phyloP scores from a whole-genome alignment of 1,284 basidiomycete genomes.

The Inonotus obliquus region DNA sequence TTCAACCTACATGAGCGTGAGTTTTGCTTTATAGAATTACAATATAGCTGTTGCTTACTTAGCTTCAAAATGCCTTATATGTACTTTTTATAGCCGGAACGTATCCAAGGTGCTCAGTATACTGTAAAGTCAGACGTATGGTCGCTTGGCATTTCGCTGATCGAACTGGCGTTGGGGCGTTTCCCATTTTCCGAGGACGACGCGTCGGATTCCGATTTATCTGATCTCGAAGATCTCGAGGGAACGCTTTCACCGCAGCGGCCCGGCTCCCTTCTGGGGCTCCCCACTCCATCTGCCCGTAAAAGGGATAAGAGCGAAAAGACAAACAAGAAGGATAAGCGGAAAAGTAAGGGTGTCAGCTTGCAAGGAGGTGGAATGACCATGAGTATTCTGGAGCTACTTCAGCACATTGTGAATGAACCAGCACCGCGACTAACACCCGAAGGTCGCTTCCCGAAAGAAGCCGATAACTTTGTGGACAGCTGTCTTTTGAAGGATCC shows the following conservation, averaged over 20 bases:
- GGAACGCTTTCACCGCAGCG: conserved; percentile 58
- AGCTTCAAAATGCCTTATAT: conserved; percentile 2
- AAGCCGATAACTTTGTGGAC: conserved; percentile 78
- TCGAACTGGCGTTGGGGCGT: conserved; percentile 90
- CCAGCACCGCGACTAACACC: conserved; percentile 80
- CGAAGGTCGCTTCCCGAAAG: conserved; percentile 62
- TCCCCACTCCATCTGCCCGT: conserved; percentile 17
- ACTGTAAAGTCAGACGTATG: conserved; percentile 97
- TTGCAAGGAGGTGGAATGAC: conserved; percentile 89
- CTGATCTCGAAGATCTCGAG: conserved; percentile 52
- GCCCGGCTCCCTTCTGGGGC: conserved; percentile 28
- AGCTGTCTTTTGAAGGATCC: conserved; percentile 85
- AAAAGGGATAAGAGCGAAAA: conserved; percentile 38
- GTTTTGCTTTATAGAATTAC: conserved; percentile 31
- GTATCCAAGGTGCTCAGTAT: conserved; percentile 97
- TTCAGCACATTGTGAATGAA: conserved; percentile 98
- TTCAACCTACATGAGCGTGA: conserved; percentile 97
- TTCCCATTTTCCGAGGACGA: conserved; percentile 83
- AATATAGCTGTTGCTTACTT: conserved; percentile 15
- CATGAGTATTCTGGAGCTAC: conserved; percentile 94
- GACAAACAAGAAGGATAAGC: conserved; percentile 36
- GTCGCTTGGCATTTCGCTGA: conserved; percentile 93
- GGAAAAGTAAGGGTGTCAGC: conserved; percentile 79
- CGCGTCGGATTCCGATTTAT: conserved; percentile 61
- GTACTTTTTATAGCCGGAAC: conserved; percentile 73